Percentiles rank a stretch among this genome's conserved stretches.
Evolutionary conservation across 768 basidiomycete species (phyloP).

Genomic region (Rhizopogon vinicolor): DNA sequence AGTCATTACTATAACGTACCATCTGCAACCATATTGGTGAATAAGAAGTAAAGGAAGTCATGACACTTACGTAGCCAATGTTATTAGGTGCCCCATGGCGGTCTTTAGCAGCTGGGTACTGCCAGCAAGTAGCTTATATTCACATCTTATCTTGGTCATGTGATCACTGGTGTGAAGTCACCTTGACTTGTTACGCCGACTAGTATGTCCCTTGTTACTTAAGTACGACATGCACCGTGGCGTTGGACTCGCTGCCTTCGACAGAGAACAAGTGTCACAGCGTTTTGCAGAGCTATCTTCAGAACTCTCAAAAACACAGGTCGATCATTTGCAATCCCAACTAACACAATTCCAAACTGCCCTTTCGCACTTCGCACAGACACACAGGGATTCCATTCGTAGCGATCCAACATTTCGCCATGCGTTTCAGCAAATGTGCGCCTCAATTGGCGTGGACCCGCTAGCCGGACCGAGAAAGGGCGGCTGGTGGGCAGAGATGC

Average conservation of each 20-base stretch:
- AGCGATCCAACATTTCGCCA: conserved; percentile 83
- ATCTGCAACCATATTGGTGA: conserved; percentile 12
- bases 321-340: conserved; percentile 76
- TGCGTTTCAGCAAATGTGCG: conserved; percentile 95
- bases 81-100: conserved; percentile 79
- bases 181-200: too few relatives aligned
- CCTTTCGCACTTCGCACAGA: conserved; percentile 72
- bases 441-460: conserved; percentile 91
- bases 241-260: conserved; percentile 85
- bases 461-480: conserved; percentile 81
- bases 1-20: conserved; percentile 12
- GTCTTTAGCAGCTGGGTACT: not conserved
- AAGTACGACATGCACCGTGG: conserved; percentile 61
- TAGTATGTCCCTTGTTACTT: not conserved
- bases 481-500: conserved; percentile 89
- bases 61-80: conserved; percentile 73
- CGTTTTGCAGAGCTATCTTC: conserved; percentile 79
- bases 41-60: not conserved
- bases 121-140: too few relatives aligned
- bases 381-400: conserved; percentile 81
- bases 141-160: conserved; percentile 11
- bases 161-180: not conserved
- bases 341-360: conserved; percentile 81
- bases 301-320: conserved; percentile 69
- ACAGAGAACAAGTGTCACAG: conserved; percentile 78